A percentile compares a stretch with the other conserved stretches of the same genome.
Conservation (phyloP, 1,139 yeast genomes). For the Suhomyces coccinellae region DNA sequence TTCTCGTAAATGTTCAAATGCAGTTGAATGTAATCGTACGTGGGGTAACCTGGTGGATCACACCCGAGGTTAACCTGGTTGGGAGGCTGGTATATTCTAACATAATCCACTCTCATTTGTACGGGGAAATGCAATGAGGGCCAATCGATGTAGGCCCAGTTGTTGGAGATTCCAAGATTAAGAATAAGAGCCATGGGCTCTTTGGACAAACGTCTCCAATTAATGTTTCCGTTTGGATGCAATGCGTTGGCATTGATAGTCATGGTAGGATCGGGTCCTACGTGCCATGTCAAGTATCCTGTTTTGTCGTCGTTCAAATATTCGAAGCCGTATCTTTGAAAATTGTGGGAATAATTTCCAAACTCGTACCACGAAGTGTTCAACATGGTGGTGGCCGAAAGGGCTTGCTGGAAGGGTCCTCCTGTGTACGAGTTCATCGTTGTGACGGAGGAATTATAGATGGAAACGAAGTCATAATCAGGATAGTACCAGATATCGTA, state of each 20-base stretch:
- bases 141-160: constrained; percentile 36
- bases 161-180: constrained; percentile 31
- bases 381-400: constrained; percentile 28
- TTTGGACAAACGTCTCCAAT: constrained; percentile 26
- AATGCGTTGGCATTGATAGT: constrained; percentile 27
- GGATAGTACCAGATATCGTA: constrained; percentile 33
- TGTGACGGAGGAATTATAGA: constrained; percentile 24
- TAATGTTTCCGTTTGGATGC: constrained; percentile 31
- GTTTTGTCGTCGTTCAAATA: constrained; percentile 24
- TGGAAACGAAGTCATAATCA: constrained; percentile 26
- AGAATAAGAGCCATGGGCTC: constrained; percentile 31
- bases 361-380: constrained; percentile 28
- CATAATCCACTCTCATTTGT: constrained; percentile 25
- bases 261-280: constrained; percentile 27
- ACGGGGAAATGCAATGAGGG: constrained; percentile 28
- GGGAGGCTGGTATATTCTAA: constrained; percentile 29
- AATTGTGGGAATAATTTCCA: constrained; percentile 21
- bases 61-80: constrained; percentile 26
- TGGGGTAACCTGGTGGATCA: constrained; percentile 28
- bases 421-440: constrained; percentile 32
- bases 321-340: constrained; percentile 29
- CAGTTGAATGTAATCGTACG: constrained; percentile 24
- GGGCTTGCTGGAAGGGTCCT: constrained; percentile 32
- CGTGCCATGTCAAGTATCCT: constrained; percentile 31
- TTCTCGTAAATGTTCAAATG: constrained; percentile 26